Base-by-base conservation (phyloP, 2,329 filamentous ascomycete genomes). In the Fusarium cicatricum region DNA sequence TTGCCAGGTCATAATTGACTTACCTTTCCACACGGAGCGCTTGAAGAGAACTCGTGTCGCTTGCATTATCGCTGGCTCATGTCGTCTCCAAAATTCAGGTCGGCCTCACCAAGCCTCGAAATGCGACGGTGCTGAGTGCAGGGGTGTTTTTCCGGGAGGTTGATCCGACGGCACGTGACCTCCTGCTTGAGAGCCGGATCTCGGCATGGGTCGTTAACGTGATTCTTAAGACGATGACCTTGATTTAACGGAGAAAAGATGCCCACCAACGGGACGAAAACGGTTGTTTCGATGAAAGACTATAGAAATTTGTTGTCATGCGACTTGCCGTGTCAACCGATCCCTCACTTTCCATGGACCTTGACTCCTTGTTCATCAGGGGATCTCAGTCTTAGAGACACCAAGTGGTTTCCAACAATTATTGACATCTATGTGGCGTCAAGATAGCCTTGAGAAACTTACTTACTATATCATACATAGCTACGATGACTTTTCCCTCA, bases 11-110 rank as follows among this genome's bases (percentile, higher is more conserved):
- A 8, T 19, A 16, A 16, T 21, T 31, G 14, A 55, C 77, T 65
- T 76, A 92, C 91, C 91, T 83, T 96, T 96, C 91, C 91, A 96
- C 70, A 93, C 88, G 43, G 91, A 95, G 67, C 91, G 88, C 78
- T 87, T 87, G 32, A 90, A 73, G 15, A 91, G 82, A 69, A 80
- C 81, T 70, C 86, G 81, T 67, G 90, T 91, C 60, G 87, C 83
- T 73, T 87, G 82, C 90, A 92, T 92, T 70, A 67, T 78, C 47
- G 58, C 62, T 66, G 50, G 58, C 58, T 60, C 68, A 68, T 60
- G 40, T 60, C 65, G 52, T 65, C 57, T 34, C 54, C 38, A 62
- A 66, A 62, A 65, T 69, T 67, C 55, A 50, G 47, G 50, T 38
- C 19, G 14, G 42, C 47, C 58, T 60, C 52, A 54, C 44, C 52